Conservation (phyloP, 768 basidiomycete genomes). For the Piloderma croceum region DNA sequence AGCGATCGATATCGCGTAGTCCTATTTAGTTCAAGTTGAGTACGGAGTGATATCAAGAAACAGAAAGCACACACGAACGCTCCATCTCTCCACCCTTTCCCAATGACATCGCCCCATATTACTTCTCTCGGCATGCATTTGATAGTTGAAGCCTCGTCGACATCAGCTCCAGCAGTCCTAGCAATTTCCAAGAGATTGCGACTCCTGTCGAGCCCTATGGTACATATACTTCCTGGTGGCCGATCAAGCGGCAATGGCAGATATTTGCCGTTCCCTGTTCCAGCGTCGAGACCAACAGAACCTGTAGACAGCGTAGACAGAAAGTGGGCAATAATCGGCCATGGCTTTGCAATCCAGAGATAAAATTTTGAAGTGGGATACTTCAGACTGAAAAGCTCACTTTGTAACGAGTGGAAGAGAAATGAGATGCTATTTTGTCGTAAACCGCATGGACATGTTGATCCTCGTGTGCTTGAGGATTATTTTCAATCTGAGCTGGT, state of each 20-base stretch:
- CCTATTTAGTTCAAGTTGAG: constrained; percentile 40
- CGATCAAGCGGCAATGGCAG: constrained; percentile 66
- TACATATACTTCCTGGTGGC: constrained; percentile 54
- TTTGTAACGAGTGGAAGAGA: constrained; percentile 87
- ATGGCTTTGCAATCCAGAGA: constrained; percentile 49
- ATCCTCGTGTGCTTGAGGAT: constrained; percentile 60
- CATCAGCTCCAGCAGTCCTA: constrained; percentile 46
- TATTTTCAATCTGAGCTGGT: constrained; percentile 37
- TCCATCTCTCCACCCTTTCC: constrained; percentile 65
- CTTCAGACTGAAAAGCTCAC: constrained; percentile 31
- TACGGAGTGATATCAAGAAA: not conserved
- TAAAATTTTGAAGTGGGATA: not conserved
- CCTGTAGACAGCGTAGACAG: constrained; percentile 65
- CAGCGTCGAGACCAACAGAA: constrained; percentile 88
- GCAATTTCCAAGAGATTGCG: constrained; percentile 74
- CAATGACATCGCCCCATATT: constrained; percentile 74
- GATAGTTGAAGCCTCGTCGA: no score
- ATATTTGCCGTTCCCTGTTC: constrained; percentile 98
- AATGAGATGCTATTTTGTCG: constrained; percentile 80
- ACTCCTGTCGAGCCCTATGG: constrained; percentile 83
- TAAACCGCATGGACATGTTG: constrained; percentile 79
- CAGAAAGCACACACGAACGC: constrained; percentile 62
- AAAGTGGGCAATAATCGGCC: constrained; percentile 82
- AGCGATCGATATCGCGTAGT: constrained; percentile 95
- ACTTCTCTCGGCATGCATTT: constrained; percentile 64